Evolutionary conservation across 2,329 filamentous ascomycete genomes (phyloP), one percentile per base, ranked within the genome.

Genomic region (Penicillium sclerotiorum): DNA sequence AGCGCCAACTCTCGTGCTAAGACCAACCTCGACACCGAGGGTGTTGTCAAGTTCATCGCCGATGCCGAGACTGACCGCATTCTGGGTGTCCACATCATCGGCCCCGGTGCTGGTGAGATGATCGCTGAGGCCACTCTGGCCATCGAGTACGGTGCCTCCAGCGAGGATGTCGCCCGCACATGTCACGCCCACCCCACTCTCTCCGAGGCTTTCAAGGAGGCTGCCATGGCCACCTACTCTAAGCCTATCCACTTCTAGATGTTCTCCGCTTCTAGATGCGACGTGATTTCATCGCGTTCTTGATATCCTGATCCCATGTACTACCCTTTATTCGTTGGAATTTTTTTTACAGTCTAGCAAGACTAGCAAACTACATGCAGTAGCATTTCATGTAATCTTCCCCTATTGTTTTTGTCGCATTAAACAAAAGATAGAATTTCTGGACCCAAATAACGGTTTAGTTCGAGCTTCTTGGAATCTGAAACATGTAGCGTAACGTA

Each of bases 201-300:
- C 53, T 86, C 93, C 20, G 94, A 99, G 80, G 94, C 94, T 37
- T 97, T 99, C 84, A 99, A 99, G 83, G 94, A 99, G 84, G 94
- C 94, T 67, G 94, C 94, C 63, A 97, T 99, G 94, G 89, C 90
- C 56, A 96, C 93, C 43, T 91, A 95, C 79, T 84, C 86, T 67
- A 94, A 96, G 81, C 87, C 94, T 60, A 96, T 99, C 73, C 94
- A 99, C 80, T 95, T 88, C 77, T 99, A 89, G 63, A 60, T 54
- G 50, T 54, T n/a, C n/a, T n/a, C n/a, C n/a, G n/a, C n/a, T n/a
- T n/a, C n/a, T n/a, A n/a, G 42, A 48, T 11, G 46, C 50, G 25
- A n/a, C n/a, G 27, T 30, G 36, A 15, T 27, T 13, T 46, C 44
- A 47, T 47, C 43, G 45, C 53, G 52, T 56, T 50, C 50, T 30